Percentiles rank a stretch among this genome's conserved stretches.
phyloP scores from a whole-genome alignment of 176 grass and related monocot species.

The Chrysopogon serrulatus region DNA sequence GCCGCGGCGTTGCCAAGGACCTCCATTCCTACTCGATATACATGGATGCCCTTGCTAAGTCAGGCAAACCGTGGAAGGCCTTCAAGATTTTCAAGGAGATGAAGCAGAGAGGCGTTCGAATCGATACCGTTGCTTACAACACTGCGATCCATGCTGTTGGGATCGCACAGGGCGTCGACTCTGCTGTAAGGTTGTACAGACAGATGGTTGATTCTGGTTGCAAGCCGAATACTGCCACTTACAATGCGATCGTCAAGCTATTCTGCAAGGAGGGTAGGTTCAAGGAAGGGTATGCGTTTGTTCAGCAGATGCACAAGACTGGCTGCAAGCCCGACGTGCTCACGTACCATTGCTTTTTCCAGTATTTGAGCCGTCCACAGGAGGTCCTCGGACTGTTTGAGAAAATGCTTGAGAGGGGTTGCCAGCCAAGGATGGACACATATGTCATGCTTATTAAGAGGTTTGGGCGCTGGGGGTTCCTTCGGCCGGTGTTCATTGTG shows the following conservation, averaged over 20 bases:
- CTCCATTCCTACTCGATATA: constrained; percentile 95
- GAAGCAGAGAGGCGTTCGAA: constrained; percentile 37
- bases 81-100: constrained; percentile 83
- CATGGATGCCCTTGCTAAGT: constrained; percentile 77
- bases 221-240: constrained; percentile 62
- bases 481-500: constrained; percentile 63
- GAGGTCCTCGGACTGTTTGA: constrained; percentile 85
- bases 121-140: constrained; percentile 68
- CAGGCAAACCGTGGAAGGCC: constrained; percentile 82
- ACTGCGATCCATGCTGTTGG: constrained; percentile 80
- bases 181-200: constrained; percentile 49
- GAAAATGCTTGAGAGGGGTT: constrained; percentile 65
- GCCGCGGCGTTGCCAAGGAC: constrained; percentile 59
- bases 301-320: constrained; percentile 60
- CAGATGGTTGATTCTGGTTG: constrained; percentile 69
- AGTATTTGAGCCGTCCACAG: constrained; percentile 65
- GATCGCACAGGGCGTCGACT: constrained; percentile 60
- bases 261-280: constrained; percentile 82
- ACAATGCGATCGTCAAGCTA: constrained; percentile 69
- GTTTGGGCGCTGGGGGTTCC: constrained; percentile 92
- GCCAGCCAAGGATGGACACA: constrained; percentile 81
- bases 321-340: constrained; percentile 61
- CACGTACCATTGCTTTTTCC: constrained; percentile 94
- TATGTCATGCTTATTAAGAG: constrained; percentile 96
- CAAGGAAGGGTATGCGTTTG: constrained; percentile 75